phyloP scores from a whole-genome alignment of 805 yeast genomes.

The Yarrowia sp. region DNA sequence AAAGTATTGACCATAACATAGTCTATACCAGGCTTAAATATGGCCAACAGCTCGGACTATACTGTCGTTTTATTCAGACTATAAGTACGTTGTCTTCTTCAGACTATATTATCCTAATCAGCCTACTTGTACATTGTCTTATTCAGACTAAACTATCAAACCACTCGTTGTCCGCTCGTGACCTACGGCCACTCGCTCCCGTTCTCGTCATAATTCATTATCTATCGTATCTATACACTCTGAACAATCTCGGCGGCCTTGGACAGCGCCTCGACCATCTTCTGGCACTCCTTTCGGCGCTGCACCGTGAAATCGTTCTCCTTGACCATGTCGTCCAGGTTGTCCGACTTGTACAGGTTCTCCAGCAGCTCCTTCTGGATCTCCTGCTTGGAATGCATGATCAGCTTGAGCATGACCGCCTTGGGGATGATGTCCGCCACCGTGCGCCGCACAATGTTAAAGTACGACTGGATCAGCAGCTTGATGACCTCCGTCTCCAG shows the following conservation, averaged over 20 bases:
- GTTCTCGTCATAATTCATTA: neutral
- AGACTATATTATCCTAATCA: too few relatives aligned
- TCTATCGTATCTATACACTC: constrained; percentile 47
- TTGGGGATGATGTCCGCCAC: constrained; percentile 93
- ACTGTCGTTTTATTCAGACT: too few relatives aligned
- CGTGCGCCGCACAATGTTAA: constrained; percentile 87
- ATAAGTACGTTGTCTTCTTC: too few relatives aligned
- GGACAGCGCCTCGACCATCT: constrained; percentile 89
- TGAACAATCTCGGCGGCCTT: constrained; percentile 90
- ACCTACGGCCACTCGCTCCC: too few relatives aligned
- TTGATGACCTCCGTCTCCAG: constrained; percentile 97
- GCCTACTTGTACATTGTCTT: too few relatives aligned
- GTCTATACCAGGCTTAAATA: too few relatives aligned
- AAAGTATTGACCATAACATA: too few relatives aligned
- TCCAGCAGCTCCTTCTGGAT: constrained; percentile 88
- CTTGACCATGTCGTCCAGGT: constrained; percentile 69
- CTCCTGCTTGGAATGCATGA: constrained; percentile 77
- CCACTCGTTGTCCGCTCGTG: too few relatives aligned
- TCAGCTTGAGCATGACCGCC: constrained; percentile 89
- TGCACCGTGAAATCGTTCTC: constrained; percentile 91
- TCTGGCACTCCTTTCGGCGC: constrained; percentile 89
- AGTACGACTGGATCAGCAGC: constrained; percentile 84
- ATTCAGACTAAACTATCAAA: too few relatives aligned
- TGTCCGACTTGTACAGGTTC: constrained; percentile 74
- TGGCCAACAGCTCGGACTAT: too few relatives aligned